Base-by-base conservation (phyloP, 768 basidiomycete genomes). In the Lactifluus subvellereus region DNA sequence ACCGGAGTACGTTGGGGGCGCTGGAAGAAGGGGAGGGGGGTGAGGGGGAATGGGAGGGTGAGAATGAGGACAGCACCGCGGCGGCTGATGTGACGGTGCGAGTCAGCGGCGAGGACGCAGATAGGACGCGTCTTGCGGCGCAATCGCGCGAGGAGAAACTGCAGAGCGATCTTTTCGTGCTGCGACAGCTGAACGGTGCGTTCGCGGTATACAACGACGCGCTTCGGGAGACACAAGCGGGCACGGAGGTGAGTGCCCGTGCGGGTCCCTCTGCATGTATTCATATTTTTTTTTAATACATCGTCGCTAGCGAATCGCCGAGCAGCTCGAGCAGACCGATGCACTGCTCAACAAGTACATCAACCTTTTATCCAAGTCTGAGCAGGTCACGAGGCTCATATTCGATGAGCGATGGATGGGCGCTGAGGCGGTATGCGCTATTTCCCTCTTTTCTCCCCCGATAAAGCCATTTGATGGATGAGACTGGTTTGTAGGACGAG, bases 391-490 rank as follows among this genome's bases (percentile, higher is more conserved):
- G 3, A 81, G 81, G 35, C 73, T 91, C 61, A 83, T 92, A 18
- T 84, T 91, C 64, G 89, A 92, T 70, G 86, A 89, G 64, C 75
- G 82, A 61, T 92, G 88, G 88, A 75, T 81, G 58, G 90, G 90
- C 2, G 87, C 84, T 43, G 86, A 88, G 64, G 82, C 78, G 49
- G 90, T 89, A 70, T 84, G 50, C 50, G 42, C 18, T 18, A 13
- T 4, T 4, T 27, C 9, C 10, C 52, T 2, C 27, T 42, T 54
- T 6, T 32, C 38, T 32, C 22, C 40, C 42, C 20, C n/a, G 27
- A 42, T 38, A 50, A 63, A 22, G 27, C 10, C 65, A 33, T 59
- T 30, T 30, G 1, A 32, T 52, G 20, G 55, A 30, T 16, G 22
- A 20, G 47, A 47, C 4, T 20, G 27, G 3, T 50, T 45, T 33